Evolutionary conservation across 805 yeast species (phyloP), one percentile per base, ranked within the genome.

Genomic region (Candida palmyrensis): DNA sequence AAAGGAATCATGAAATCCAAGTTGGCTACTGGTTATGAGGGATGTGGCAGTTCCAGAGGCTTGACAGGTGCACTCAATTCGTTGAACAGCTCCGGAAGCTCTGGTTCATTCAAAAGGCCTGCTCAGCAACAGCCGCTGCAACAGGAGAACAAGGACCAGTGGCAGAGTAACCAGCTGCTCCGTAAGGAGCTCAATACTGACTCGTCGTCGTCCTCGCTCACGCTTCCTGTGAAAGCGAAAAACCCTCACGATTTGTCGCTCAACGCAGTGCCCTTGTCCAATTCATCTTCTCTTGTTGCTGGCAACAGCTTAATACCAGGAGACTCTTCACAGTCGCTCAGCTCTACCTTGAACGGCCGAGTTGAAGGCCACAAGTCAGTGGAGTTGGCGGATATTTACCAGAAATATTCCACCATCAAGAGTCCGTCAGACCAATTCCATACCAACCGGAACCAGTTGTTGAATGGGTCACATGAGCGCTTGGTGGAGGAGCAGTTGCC

Each of bases 11-110:
- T 66, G 44, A 53, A 50, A 36, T 47, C 53, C 21, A 66, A 65
- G 39, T 46, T 66, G 36, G 62, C 56, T 20, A 48, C 51, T 36
- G 72, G 90, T 6, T 83, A 82, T 51, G 74, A 74, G 15, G 92
- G 94, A 5, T 80, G 87, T 56, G 90, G 90, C n/a, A 75, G 82
- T 19, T 53, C 69, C 11, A 69, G 79, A 35, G 85, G 85, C 10
- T 49, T 78, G 14, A 66, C 66, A 3, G 83, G 83, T 21, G 83
- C 84, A 1, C 49, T 78, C 2, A 63, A 55, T 30, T 71, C 81
- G 1, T 73, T 79, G 27, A 70, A 62, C 34, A 56, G 62, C 38
- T 23, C 24, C 5, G 25, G 18, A 10, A 25, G 24, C n/a, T 27
- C 38, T 6, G n/a, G 19, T 5, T 14, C 28, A 14, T 33, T 36